Evolutionary conservation across 768 basidiomycete genomes (phyloP), one percentile per base, ranked within the genome.

Genomic region (Candolleomyces eurysporus): DNA sequence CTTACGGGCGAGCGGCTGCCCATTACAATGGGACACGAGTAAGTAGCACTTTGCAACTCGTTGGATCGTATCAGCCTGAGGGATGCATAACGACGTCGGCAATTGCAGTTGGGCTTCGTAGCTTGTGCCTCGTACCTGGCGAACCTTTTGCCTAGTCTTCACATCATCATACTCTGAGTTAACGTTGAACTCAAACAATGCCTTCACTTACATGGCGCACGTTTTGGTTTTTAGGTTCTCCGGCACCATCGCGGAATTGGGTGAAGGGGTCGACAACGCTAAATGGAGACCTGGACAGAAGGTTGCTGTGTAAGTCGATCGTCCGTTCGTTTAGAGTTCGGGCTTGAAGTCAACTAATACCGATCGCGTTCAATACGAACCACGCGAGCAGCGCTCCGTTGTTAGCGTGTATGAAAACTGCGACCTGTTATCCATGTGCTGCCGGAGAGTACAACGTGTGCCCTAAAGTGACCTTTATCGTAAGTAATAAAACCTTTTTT

Each of bases 1-100:
- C 46, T 78, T 16, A 78, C 79, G 0, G 75, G 76, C 16, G 75
- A 79, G 57, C 73, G 65, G 2, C 64, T 78, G 2, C 81, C 82
- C 0, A 67, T 79, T 13, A 77, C 74, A 4, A 69, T 82, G 40
- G 81, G 81, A 0, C 82, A 84, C 61, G 81, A 82, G 79, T 81
- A 53, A 21, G 71, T 13, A 26, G 51, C 26, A 13, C 26, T 26
- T 26, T 49, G 14, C 9, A 19, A 49, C 11, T 49, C 48, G 6
- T 36, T 36, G 36, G 36, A 7, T 11, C 36, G 36, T 36, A 7
- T 36, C 36, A 11, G 2, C 8, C 11, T 36, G 36, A 5, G 36
- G 36, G 36, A 7, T 36, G 36, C 26, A 26, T 26, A 4, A 26
- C 26, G 26, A 26, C 26, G 26, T n/a, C 26, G 2, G 6, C 36